These are phyloP conservation scores for Chalara sp. DNA, from an alignment of 2,329 filamentous ascomycete genomes.

Conservation along the genomic window DNA sequence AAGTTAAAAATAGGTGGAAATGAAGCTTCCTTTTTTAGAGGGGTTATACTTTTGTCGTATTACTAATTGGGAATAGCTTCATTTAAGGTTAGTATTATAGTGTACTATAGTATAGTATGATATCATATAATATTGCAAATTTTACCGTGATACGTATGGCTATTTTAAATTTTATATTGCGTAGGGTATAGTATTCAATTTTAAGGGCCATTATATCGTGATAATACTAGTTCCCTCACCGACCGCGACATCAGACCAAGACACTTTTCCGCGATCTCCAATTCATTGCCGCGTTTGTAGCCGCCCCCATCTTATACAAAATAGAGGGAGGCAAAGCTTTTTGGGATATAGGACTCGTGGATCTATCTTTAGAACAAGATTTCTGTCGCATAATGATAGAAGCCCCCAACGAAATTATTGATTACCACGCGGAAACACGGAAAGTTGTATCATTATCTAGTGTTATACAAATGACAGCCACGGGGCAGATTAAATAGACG, in stretches of 20 bases:
- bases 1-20: too few relatives aligned
- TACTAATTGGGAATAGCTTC: too few relatives aligned
- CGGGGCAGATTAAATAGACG: conserved; percentile 53
- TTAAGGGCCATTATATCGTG: too few relatives aligned
- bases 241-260: conserved; percentile 64
- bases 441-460: conserved; percentile 27
- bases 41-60: too few relatives aligned
- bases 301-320: conserved; percentile 51
- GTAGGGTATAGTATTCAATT: too few relatives aligned
- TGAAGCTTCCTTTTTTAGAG: too few relatives aligned
- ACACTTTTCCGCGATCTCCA: conserved; percentile 78
- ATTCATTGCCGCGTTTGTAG: conserved; percentile 62
- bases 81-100: too few relatives aligned
- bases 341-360: conserved; percentile 73
- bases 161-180: too few relatives aligned
- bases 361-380: conserved; percentile 80
- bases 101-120: too few relatives aligned
- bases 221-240: conserved; percentile 62
- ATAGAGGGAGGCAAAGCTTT: conserved; percentile 71
- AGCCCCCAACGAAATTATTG: conserved; percentile 62
- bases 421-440: too few relatives aligned
- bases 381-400: conserved; percentile 60
- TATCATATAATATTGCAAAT: conserved; percentile 52
- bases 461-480: conserved; percentile 24
- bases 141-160: too few relatives aligned